A percentile compares a stretch with the other conserved stretches of the same genome.
Conservation (phyloP, 495 filamentous ascomycete genomes). For the Aspergillus olivimuriae region DNA sequence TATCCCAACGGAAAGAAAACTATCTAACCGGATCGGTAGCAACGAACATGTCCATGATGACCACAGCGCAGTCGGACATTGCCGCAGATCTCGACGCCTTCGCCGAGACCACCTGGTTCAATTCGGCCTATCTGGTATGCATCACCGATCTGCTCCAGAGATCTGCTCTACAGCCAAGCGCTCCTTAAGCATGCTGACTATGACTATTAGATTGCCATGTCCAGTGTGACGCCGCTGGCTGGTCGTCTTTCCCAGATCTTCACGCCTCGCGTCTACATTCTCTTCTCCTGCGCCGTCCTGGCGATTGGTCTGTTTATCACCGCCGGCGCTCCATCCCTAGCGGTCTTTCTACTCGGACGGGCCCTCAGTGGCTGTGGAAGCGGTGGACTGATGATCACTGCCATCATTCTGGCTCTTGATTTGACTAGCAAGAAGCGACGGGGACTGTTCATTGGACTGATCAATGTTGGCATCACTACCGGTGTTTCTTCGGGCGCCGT, state of each 20-base stretch:
- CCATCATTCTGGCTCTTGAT: conserved; percentile 64
- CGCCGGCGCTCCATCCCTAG: conserved; percentile 47
- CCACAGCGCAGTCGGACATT: conserved; percentile 66
- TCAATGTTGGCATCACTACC: conserved; percentile 60
- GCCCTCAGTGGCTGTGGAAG: conserved; percentile 58
- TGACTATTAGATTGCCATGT: conserved; percentile 53
- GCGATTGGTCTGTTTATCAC: conserved; percentile 57
- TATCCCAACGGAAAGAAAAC: too few species aligned
- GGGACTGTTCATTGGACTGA: conserved; percentile 62
- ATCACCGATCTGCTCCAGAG: background rate
- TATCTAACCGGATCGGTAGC: too few species aligned
- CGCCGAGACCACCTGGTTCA: conserved; percentile 67
- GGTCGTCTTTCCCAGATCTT: conserved; percentile 65
- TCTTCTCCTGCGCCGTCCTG: conserved; percentile 50
- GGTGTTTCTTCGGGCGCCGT: conserved; percentile 67
- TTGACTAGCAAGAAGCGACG: conserved; percentile 55
- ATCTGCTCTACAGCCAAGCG: too few species aligned
- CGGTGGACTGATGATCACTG: conserved; percentile 59
- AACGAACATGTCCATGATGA: conserved; percentile 70
- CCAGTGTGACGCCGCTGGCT: conserved; percentile 56
- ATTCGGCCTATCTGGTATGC: conserved; percentile 55
- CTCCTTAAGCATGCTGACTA: too few species aligned
- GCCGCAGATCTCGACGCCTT: conserved; percentile 67
- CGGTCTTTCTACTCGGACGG: conserved; percentile 59
- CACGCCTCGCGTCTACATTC: conserved; percentile 53